Percentiles rank a stretch among this genome's conserved stretches.
Conservation (phyloP, 2,329 filamentous ascomycete genomes). For the Penicillium sp. region DNA sequence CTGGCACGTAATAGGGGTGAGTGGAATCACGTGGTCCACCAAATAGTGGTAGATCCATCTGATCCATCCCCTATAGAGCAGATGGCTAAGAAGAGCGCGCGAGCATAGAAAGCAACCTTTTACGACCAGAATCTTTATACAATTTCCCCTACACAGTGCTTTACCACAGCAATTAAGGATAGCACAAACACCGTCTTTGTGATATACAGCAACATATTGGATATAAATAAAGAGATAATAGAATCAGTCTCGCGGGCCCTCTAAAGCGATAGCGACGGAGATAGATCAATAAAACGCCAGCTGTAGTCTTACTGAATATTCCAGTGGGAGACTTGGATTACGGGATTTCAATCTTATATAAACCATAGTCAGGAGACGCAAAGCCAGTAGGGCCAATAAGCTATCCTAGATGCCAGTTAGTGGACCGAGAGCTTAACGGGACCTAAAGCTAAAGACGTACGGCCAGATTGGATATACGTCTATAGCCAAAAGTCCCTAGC, state of each 20-base stretch:
- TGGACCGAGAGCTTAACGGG: slow-evolving; percentile 4
- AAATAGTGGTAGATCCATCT: slow-evolving; percentile 16
- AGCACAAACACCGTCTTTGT: slow-evolving; percentile 7
- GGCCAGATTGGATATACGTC: slow-evolving; percentile 3
- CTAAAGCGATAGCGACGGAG: slow-evolving; percentile 1
- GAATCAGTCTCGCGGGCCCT: slow-evolving; percentile 6
- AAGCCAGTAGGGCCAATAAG: slow-evolving; percentile 1
- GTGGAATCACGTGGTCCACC: slow-evolving; percentile 10
- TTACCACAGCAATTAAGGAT: slow-evolving; percentile 2
- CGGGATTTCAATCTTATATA: too few relatives aligned
- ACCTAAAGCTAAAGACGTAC: slow-evolving; percentile 8
- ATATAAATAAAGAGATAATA: slow-evolving; percentile 6
- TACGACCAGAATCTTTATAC: slow-evolving; percentile 19
- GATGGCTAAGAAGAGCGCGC: slow-evolving; percentile 17
- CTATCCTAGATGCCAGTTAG: slow-evolving; percentile 6
- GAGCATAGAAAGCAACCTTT: slow-evolving; percentile 11
- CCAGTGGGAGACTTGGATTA: slow-evolving; percentile 1
- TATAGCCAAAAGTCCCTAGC: not conserved
- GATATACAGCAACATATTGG: slow-evolving; percentile 1
- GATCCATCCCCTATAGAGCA: slow-evolving; percentile 14
- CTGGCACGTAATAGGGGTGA: slow-evolving; percentile 10
- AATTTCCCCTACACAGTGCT: slow-evolving; percentile 9
- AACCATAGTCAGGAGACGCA: slow-evolving; percentile 1
- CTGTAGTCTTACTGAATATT: not conserved
- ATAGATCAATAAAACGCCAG: slow-evolving; percentile 1